Base-by-base conservation (phyloP, 139 green algal species). In the Diplosphaera chodatii region DNA sequence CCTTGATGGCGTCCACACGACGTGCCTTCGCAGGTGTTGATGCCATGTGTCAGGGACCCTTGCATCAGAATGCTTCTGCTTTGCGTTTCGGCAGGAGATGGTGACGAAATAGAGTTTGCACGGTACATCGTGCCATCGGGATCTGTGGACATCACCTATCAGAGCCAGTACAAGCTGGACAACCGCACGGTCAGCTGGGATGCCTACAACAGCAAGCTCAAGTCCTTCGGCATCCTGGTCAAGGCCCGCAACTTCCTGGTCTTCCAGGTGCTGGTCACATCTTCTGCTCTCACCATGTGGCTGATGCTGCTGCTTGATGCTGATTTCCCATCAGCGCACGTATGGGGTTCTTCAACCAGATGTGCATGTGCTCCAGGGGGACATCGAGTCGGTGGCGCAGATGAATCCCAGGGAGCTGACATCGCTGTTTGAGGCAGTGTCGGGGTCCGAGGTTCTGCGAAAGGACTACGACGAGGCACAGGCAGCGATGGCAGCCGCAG, bases 221-320 rank as follows among this genome's bases (percentile, higher is more conserved):
- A 89, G 63, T 22, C 22, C 27, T 91, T 91, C 70, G 92, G 93
- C 56, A 93, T 99, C 66, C 84, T 98, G 13, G 89, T 97, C 55
- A 95, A 96, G 65, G 94, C 93, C 30, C 85, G 93, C 30, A 99
- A 98, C 82, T 99, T 98, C 81, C 81, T 99, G 23, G 94, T 99
- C 0, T 99, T 99, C 77, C 95, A 99, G 88, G 87, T 94, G 75
- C 37, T 48, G 37, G 10, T 6, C 37, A 48, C n/a, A n/a, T n/a
- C n/a, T n/a, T n/a, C n/a, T n/a, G n/a, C n/a, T n/a, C n/a, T n/a
- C n/a, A n/a, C n/a, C n/a, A n/a, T n/a, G n/a, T n/a, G n/a, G n/a
- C n/a, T n/a, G n/a, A n/a, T n/a, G n/a, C n/a, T n/a, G n/a, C n/a
- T n/a, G n/a, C n/a, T n/a, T n/a, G n/a, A n/a, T n/a, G n/a, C n/a